Percentiles rank a stretch among this genome's conserved stretches.
phyloP scores from a whole-genome alignment of 2,329 filamentous ascomycete genomes.

The Tolypocladium tropicale region DNA sequence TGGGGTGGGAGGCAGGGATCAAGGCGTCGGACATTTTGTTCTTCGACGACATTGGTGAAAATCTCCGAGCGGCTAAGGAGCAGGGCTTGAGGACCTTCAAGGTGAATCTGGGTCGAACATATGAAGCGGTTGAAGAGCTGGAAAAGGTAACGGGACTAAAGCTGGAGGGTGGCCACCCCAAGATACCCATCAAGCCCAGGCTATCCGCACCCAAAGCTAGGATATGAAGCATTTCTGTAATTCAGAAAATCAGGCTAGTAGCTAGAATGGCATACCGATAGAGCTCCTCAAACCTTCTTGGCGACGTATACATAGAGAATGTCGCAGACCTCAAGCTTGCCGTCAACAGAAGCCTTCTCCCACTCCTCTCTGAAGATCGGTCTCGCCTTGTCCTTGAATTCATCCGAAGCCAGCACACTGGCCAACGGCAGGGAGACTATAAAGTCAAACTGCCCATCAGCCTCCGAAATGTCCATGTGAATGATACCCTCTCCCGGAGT shows the following conservation, averaged over 20 bases:
- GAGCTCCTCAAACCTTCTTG: not conserved
- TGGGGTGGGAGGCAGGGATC: conserved; percentile 41
- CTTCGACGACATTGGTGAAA: conserved; percentile 89
- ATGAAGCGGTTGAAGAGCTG: conserved; percentile 71
- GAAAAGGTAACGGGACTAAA: conserved; percentile 63
- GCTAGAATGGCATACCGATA: not conserved
- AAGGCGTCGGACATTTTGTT: conserved; percentile 65
- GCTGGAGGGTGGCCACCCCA: conserved; percentile 46
- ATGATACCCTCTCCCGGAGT: conserved; percentile 5
- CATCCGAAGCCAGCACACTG: conserved; percentile 5
- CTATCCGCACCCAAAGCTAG: conserved; percentile 26
- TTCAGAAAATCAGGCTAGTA: not conserved
- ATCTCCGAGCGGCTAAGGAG: conserved; percentile 68
- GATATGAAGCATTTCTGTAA: conserved; percentile 17
- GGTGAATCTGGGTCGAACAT: conserved; percentile 67
- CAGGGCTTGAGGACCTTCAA: conserved; percentile 77
- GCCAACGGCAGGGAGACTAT: conserved; percentile 8
- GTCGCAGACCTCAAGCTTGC: conserved; percentile 17
- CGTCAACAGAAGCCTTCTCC: conserved; percentile 16
- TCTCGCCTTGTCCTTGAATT: conserved; percentile 12
- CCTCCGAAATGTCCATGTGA: not conserved
- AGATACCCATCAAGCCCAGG: conserved; percentile 32
- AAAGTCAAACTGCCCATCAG: not conserved
- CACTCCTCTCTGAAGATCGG: conserved; percentile 20
- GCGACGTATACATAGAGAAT: conserved; percentile 20